phyloP scores from a whole-genome alignment of 2,329 filamentous ascomycete species.

The Hypoxylon sp. region DNA sequence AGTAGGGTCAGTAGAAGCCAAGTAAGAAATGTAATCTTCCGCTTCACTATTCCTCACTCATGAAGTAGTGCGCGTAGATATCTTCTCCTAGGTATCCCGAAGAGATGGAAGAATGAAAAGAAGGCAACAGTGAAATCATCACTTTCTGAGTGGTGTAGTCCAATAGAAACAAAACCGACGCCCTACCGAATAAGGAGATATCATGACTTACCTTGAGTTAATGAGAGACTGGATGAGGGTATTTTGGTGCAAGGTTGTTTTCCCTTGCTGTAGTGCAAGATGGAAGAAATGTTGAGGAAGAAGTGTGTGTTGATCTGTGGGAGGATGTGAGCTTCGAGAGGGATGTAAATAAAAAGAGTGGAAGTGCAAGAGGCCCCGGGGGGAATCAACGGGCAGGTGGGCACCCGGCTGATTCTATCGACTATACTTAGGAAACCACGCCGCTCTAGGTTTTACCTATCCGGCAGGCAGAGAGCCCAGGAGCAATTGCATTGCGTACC shows the following conservation, averaged over 20 bases:
- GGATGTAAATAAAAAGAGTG: background rate
- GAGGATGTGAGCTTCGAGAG: background rate
- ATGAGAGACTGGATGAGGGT: conserved; percentile 2
- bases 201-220: background rate
- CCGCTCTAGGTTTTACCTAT: background rate
- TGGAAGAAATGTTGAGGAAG: background rate
- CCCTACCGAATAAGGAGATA: background rate
- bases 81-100: background rate
- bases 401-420: background rate
- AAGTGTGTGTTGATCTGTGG: background rate
- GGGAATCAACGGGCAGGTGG: background rate
- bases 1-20: background rate
- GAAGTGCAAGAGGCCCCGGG: background rate
- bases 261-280: background rate
- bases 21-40: background rate
- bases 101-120: background rate
- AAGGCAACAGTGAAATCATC: background rate
- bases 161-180: background rate
- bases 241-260: background rate
- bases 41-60: background rate
- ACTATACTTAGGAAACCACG: background rate
- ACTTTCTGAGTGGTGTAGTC: background rate
- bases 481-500: no score
- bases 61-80: background rate
- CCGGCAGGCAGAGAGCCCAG: background rate